Evolutionary conservation across 2,329 filamentous ascomycete species (phyloP).

Genomic region (Aurifilum marmelostoma): DNA sequence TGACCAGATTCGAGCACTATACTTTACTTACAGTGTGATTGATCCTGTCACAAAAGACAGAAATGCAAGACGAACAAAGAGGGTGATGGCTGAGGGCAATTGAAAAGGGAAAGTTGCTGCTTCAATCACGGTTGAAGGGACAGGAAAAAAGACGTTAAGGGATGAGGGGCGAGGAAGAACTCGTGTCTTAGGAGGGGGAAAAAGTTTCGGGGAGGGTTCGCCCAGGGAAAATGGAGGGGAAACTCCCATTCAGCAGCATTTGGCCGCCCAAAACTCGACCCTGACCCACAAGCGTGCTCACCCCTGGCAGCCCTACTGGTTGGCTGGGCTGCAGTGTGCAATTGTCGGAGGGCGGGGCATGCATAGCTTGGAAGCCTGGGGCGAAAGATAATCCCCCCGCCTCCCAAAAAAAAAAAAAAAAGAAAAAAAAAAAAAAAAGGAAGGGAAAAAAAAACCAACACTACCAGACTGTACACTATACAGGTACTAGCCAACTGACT

Average conservation of each 20-base stretch:
- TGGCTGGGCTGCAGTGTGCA: not conserved
- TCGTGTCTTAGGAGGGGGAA: conserved; percentile 23
- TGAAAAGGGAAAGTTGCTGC: conserved; percentile 27
- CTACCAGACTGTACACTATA: too few relatives aligned
- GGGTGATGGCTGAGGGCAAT: conserved; percentile 1
- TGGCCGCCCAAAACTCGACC: not conserved
- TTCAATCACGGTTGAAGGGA: conserved; percentile 33
- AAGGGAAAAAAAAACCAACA: too few relatives aligned
- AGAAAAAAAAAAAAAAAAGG: too few relatives aligned
- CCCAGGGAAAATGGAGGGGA: not conserved
- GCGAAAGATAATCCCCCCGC: not conserved
- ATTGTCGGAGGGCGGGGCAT: not conserved
- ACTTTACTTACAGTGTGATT: not conserved
- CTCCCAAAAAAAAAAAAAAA: too few relatives aligned
- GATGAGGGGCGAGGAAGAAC: conserved; percentile 32
- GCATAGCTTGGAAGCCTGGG: not conserved
- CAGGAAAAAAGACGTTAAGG: conserved; percentile 29
- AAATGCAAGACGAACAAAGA: too few relatives aligned
- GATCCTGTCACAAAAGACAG: not conserved
- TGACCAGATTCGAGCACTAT: not conserved
- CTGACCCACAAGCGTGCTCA: conserved; percentile 12
- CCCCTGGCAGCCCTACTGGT: conserved; percentile 10
- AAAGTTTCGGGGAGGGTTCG: conserved; percentile 18
- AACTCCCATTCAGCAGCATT: not conserved
- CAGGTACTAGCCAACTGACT: too few relatives aligned